Percentiles rank a stretch among this genome's conserved stretches.
Evolutionary conservation across 495 filamentous ascomycete species (phyloP).

Genomic region (Pyronema domesticum): DNA sequence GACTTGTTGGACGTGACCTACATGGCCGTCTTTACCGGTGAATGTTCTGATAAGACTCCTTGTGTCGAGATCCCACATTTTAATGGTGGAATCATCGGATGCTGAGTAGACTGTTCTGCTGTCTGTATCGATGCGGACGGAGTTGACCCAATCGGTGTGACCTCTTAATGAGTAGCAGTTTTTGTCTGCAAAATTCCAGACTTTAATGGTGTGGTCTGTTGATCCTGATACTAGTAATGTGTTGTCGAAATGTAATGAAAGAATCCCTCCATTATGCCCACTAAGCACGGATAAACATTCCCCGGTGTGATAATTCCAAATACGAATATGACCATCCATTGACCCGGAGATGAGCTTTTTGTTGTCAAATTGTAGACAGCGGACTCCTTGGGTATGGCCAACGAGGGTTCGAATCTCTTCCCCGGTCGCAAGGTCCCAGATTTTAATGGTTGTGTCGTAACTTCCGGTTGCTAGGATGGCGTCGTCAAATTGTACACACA

Average conservation of each 20-base stretch:
- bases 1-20: conserved; percentile 87
- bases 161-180: conserved; percentile 60
- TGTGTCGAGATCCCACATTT: conserved; percentile 85
- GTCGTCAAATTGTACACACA: conserved; percentile 90
- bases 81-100: conserved; percentile 79
- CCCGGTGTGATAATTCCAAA: conserved; percentile 95
- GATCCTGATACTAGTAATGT: conserved; percentile 74
- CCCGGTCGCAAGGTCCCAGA: conserved; percentile 84
- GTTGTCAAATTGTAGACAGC: conserved; percentile 85
- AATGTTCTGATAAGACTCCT: conserved; percentile 59
- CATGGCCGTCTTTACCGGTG: conserved; percentile 49
- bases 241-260: conserved; percentile 69
- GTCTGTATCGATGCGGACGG: conserved; percentile 59
- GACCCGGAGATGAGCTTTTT: conserved; percentile 73
- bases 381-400: conserved; percentile 67
- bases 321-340: conserved; percentile 60
- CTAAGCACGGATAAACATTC: conserved; percentile 65
- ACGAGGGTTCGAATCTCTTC: conserved; percentile 63
- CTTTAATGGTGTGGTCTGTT: conserved; percentile 72
- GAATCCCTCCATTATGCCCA: conserved; percentile 62
- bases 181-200: conserved; percentile 82
- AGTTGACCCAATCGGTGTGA: conserved; percentile 88
- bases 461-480: conserved; percentile 84
- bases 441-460: conserved; percentile 85
- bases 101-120: conserved; percentile 80